Evolutionary conservation across 768 basidiomycete species (phyloP).

Genomic region (Multifurca ochricompacta): DNA sequence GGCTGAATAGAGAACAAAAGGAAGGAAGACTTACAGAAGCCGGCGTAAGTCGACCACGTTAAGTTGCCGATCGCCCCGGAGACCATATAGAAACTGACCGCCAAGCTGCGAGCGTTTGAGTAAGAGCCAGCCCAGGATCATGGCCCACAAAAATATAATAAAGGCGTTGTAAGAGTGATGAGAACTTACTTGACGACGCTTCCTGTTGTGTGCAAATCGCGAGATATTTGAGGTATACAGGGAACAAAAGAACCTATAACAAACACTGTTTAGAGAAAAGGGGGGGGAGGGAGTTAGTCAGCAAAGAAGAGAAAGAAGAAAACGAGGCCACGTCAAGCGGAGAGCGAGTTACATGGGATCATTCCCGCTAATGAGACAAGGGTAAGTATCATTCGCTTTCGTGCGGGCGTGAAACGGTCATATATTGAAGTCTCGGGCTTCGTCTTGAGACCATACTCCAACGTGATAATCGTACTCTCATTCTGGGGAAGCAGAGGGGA

Average conservation of each 20-base stretch:
- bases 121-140: background rate
- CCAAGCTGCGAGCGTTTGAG: background rate
- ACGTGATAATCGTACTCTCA: background rate
- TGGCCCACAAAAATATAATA: background rate
- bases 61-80: constrained; percentile 7
- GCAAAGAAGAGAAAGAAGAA: background rate
- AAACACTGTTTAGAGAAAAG: constrained; percentile 41
- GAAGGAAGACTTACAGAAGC: background rate
- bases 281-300: background rate
- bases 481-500: background rate
- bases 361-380: constrained; percentile 57
- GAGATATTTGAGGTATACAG: constrained; percentile 64
- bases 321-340: too few relatives aligned
- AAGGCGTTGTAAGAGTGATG: too few relatives aligned
- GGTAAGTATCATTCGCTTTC: constrained; percentile 48
- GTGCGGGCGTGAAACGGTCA: constrained; percentile 43
- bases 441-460: background rate
- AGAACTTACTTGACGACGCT: constrained; percentile 45
- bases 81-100: constrained; percentile 12
- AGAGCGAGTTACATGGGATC: constrained; percentile 52
- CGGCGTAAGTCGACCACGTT: constrained; percentile 13
- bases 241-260: constrained; percentile 65
- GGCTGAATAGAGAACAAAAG: background rate
- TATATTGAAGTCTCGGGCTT: constrained; percentile 29
- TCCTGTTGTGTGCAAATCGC: constrained; percentile 51